Evolutionary conservation across 2,329 filamentous ascomycete species (phyloP).

Genomic region (Talaromyces sp.): DNA sequence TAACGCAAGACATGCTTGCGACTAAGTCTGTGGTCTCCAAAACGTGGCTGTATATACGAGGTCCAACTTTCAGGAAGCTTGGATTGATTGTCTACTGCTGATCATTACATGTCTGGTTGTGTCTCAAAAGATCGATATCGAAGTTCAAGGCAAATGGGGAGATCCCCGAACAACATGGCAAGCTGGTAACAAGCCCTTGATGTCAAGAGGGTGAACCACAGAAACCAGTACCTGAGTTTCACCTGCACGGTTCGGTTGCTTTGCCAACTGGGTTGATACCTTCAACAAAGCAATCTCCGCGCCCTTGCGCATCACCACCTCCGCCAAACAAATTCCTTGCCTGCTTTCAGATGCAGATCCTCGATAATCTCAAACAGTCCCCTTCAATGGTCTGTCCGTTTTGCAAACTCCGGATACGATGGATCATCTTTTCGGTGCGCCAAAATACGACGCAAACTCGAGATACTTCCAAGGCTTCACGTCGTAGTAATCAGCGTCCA

Average conservation of each 20-base stretch:
- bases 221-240: not conserved
- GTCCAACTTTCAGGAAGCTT: not conserved
- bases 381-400: not conserved
- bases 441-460: conserved; percentile 50
- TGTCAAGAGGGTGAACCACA: not conserved
- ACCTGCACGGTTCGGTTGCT: not conserved
- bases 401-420: conserved; percentile 29
- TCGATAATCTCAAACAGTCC: not conserved
- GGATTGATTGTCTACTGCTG: not conserved
- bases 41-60: not conserved
- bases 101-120: too few species aligned
- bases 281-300: not conserved
- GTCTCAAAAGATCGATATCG: not conserved
- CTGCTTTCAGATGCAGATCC: not conserved
- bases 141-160: not conserved
- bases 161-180: not conserved
- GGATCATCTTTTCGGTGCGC: not conserved
- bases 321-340: conserved; percentile 4
- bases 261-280: too few species aligned
- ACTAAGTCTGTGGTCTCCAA: not conserved
- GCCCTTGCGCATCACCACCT: not conserved
- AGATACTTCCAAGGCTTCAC: conserved; percentile 71
- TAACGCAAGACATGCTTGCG: not conserved
- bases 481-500: conserved; percentile 59
- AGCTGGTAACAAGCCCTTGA: not conserved